These are phyloP conservation scores for Scheffersomyces ergatensis DNA, from an alignment of 805 yeast species.

Conservation along the genomic window DNA sequence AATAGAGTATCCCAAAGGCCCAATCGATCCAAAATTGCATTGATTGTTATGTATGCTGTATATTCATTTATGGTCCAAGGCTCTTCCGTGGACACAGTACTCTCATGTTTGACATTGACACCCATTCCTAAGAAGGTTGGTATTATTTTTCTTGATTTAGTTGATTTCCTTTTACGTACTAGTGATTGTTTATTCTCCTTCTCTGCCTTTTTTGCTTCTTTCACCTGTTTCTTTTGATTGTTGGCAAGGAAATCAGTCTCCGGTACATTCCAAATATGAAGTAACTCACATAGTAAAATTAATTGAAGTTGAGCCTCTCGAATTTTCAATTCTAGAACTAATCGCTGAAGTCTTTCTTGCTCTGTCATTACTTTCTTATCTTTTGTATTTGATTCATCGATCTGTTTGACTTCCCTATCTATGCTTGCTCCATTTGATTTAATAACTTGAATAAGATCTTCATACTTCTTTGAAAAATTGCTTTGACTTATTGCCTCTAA, in stretches of 20 bases:
- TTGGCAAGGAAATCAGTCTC: slow-evolving; percentile 30
- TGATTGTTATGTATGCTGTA: slow-evolving; percentile 26
- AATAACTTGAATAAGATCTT: slow-evolving; percentile 11
- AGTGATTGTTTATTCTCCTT: slow-evolving; percentile 18
- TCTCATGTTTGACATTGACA: slow-evolving; percentile 9
- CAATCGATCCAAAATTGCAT: slow-evolving; percentile 49
- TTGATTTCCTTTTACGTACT: slow-evolving; percentile 15
- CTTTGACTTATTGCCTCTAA: slow-evolving; percentile 11
- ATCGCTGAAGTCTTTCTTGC: slow-evolving; percentile 19
- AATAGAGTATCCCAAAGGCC: slow-evolving; percentile 52
- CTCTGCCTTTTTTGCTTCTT: slow-evolving; percentile 16
- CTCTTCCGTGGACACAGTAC: slow-evolving; percentile 6
- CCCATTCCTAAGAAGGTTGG: slow-evolving; percentile 46
- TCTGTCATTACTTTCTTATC: slow-evolving; percentile 1
- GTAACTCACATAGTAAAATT: slow-evolving; percentile 45
- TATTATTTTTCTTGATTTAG: slow-evolving; percentile 23
- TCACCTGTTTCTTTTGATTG: slow-evolving; percentile 25
- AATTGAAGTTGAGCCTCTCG: slow-evolving; percentile 59
- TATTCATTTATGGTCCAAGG: slow-evolving; percentile 19
- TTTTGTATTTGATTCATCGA: background rate
- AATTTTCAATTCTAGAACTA: slow-evolving; percentile 43
- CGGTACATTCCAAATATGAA: slow-evolving; percentile 31
- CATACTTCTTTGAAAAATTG: slow-evolving; percentile 8
- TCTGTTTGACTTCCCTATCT: slow-evolving; percentile 5
- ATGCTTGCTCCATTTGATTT: slow-evolving; percentile 18